Evolutionary conservation across 169 alveolate genomes (phyloP), one percentile per base, ranked within the genome.

Genomic region (Plasmodium coatneyi): DNA sequence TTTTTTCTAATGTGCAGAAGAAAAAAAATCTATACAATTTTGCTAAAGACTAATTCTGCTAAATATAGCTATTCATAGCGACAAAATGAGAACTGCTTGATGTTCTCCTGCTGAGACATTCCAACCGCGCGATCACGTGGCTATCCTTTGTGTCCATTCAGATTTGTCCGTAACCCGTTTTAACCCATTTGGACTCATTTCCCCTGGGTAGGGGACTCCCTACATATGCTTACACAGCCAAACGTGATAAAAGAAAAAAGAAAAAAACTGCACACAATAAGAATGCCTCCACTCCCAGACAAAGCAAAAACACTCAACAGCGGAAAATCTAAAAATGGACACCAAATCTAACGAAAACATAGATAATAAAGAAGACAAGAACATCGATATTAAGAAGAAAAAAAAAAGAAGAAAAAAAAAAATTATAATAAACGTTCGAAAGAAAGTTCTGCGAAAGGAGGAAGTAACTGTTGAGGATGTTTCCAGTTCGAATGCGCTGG

Each of bases 341-440:
- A 32, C 32, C 19, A 49, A 70, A 83, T 39, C 41, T 71, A 83
- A 83, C 78, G 83, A 83, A 54, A 22, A 72, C 39, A 19, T 83
- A 9, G 19, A 80, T n/a, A 60, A 39, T 82, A 34, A 82, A 32
- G 60, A 54, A n/a, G 71, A 56, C 46, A 7, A 14, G 0, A 16
- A 7, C 0, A 60, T 32, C 16, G 46, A 54, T 16, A 39, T 82
- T 54, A 82, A 82, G 71, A 84, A 84, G 79, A 84, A 46, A 32
- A 39, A 82, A 49, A 84, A 84, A n/a, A 84, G 46, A 84, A 43
- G 54, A 49, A 84, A 84, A 84, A 84, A 84, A 74, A 84, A 52
- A 74, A 84, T 84, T n/a, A 84, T 84, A 12, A 84, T 84, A 49
- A 74, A 84, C 74, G 86, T 84, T 3, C 28, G 78, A 74, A 84